Evolutionary conservation across 2,329 filamentous ascomycete species (phyloP), one percentile per base, ranked within the genome.

Genomic region (Phialocephala sp.): DNA sequence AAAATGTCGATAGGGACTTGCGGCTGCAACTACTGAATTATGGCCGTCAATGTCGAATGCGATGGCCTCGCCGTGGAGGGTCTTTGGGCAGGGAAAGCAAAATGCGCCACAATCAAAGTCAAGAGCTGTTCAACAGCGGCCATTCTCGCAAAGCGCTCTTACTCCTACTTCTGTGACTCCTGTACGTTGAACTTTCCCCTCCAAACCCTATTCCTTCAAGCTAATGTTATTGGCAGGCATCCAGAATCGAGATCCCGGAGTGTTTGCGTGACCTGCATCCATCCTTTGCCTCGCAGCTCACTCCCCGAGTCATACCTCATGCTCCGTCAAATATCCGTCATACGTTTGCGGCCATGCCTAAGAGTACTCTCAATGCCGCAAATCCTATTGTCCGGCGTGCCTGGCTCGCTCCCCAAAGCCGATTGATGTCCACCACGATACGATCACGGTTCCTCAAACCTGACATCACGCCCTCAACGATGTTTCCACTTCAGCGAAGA

Each of bases 11-110:
- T 43, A 87, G 83, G 81, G 80, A 66, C 74, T 84, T 59, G 74
- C 77, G 56, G 76, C 77, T n/a, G 76, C 75, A 62, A 77, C 78
- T 47, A 77, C 79, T 41, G 79, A 81, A 69, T 66, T 81, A 59
- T 81, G 78, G 79, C 79, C 80, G 52, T 78, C 77, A 32, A 75
- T 82, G 71, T 78, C 77, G 57, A 80, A 73, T 65, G 66, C 77
- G 60, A 69, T 81, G 54, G 71, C 72, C 52, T 72, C 74, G 65
- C 77, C 79, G 32, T 77, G 75, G 76, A 79, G 76, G 66, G 70
- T 70, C 55, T 61, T 75, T 61, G 74, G 68, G 27, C 27, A 32
- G 27, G 6, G 27, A 54, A 50, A 54, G 52, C 65, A 67, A 45
- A 65, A 55, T 41, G 57, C 66, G 54, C 63, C 71, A 60, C 56